phyloP scores from a whole-genome alignment of 306 rosid genomes.

The Cucurbita moschata region DNA sequence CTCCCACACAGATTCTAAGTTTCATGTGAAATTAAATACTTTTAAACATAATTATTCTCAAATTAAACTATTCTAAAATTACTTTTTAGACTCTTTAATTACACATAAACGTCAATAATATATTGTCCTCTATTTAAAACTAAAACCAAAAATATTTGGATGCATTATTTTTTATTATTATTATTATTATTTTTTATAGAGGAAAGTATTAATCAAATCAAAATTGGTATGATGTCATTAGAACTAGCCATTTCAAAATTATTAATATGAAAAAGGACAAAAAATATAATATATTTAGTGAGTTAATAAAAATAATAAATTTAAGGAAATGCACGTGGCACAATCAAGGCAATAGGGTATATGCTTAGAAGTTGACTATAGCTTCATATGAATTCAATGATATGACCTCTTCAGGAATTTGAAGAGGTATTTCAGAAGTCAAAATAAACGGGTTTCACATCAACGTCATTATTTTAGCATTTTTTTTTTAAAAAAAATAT shows the following conservation, averaged over 20 bases:
- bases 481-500: background rate
- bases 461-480: background rate
- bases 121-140: too few species aligned
- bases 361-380: background rate
- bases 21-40: background rate
- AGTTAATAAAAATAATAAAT: background rate
- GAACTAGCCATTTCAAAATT: background rate
- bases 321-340: background rate
- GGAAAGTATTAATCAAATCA: too few species aligned
- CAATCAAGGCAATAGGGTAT: background rate
- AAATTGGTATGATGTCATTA: background rate
- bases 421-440: background rate
- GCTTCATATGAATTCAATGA: background rate
- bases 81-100: too few species aligned
- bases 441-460: background rate
- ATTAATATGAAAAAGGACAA: background rate
- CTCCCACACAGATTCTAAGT: background rate
- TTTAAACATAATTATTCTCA: background rate
- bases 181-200: too few species aligned
- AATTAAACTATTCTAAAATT: too few species aligned
- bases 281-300: background rate
- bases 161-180: too few species aligned
- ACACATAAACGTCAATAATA: too few species aligned
- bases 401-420: background rate
- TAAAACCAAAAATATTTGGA: too few species aligned